These are phyloP conservation scores for Corylus americana DNA, from an alignment of 306 rosid species.

Conservation along the genomic window DNA sequence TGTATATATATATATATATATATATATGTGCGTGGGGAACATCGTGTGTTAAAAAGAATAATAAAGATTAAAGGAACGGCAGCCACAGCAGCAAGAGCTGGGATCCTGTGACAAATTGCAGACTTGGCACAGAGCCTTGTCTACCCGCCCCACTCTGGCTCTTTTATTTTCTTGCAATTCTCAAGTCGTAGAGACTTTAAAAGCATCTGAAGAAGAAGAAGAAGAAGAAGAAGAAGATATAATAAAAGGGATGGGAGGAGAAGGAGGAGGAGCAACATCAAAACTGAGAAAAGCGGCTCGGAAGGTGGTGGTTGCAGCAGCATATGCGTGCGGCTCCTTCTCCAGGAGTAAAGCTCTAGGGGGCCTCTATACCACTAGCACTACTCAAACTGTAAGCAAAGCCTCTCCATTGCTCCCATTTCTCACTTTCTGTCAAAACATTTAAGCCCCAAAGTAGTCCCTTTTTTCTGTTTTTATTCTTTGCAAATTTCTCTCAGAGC, in stretches of 20 bases:
- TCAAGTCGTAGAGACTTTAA: background rate
- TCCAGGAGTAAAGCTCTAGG: conserved; percentile 60
- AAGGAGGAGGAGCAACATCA: conserved; percentile 49
- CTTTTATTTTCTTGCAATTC: conserved; percentile 8
- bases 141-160: conserved; percentile 4
- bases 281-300: conserved; percentile 70
- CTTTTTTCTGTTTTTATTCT: conserved; percentile 7
- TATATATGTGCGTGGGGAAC: background rate
- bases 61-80: background rate
- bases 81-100: conserved; percentile 29
- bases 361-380: conserved; percentile 48
- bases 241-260: conserved; percentile 50
- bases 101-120: conserved; percentile 28
- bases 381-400: conserved; percentile 28
- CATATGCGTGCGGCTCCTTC: conserved; percentile 80
- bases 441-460: conserved; percentile 10
- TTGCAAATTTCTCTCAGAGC: background rate
- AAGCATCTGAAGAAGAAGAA: conserved; percentile 1
- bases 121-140: conserved; percentile 47
- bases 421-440: background rate
- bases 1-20: too few relatives aligned
- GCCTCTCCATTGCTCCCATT: background rate
- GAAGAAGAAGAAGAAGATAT: conserved; percentile 9
- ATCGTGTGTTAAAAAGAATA: background rate
- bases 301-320: conserved; percentile 67